phyloP scores from a whole-genome alignment of 2,329 filamentous ascomycete species.

The Achaetomium macrosporum region DNA sequence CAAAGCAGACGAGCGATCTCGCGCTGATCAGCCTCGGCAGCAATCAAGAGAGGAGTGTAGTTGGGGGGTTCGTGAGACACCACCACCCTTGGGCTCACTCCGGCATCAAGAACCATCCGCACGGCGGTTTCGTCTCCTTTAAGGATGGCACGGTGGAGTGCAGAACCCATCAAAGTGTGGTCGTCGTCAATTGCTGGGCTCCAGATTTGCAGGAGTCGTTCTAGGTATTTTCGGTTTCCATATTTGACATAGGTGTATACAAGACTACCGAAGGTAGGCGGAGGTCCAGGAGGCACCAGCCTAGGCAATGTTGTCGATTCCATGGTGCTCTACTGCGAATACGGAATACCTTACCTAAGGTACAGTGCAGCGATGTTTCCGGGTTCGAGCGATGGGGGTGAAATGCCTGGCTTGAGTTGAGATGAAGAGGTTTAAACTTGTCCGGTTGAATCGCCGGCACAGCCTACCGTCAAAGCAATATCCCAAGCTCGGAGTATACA shows the following conservation, averaged over 20 bases:
- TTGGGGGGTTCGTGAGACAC: background rate
- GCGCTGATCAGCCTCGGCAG: background rate
- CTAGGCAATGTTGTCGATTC: background rate
- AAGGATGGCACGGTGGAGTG: background rate
- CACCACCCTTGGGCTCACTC: background rate
- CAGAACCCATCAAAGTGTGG: background rate
- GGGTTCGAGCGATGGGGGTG: too few species aligned
- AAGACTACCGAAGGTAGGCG: background rate
- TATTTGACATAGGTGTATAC: background rate
- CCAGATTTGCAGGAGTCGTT: background rate
- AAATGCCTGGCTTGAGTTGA: too few species aligned
- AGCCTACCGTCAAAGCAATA: too few species aligned
- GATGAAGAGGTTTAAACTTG: too few species aligned
- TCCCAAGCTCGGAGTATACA: too few species aligned
- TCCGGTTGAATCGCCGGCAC: too few species aligned
- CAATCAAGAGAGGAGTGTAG: background rate
- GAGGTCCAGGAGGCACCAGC: background rate
- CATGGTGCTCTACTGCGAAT: too few species aligned
- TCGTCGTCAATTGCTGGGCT: slow-evolving; percentile 1
- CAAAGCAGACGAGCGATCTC: slow-evolving; percentile 6
- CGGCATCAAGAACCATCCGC: slow-evolving; percentile 4
- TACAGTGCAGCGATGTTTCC: too few species aligned
- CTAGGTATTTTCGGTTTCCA: slow-evolving; percentile 1
- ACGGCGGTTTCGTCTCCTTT: slow-evolving; percentile 6
- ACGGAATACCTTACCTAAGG: too few species aligned